Percentiles rank a stretch among this genome's conserved stretches.
phyloP scores from a whole-genome alignment of 2,329 filamentous ascomycete genomes.

The Cyphellophora attinorum region DNA sequence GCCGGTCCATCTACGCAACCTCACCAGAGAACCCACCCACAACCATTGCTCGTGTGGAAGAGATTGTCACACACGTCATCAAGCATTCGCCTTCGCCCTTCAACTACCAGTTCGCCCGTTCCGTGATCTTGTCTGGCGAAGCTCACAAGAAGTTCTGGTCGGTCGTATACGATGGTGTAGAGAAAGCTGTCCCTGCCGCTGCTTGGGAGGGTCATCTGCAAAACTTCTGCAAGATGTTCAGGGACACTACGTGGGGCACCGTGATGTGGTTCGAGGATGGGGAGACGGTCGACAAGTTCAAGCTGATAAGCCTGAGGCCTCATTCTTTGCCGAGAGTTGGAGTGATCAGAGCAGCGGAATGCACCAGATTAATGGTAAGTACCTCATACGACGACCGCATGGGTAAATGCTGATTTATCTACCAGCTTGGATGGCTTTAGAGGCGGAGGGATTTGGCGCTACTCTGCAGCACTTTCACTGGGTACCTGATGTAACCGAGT shows the following conservation, averaged over 20 bases:
- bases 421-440: slow-evolving; percentile 67
- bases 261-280: slow-evolving; percentile 83
- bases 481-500: slow-evolving; percentile 35
- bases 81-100: slow-evolving; percentile 57
- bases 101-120: slow-evolving; percentile 77
- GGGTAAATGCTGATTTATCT: too few relatives aligned
- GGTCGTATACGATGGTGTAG: slow-evolving; percentile 35
- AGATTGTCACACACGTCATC: slow-evolving; percentile 15
- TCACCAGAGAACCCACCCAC: slow-evolving; percentile 8
- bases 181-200: slow-evolving; percentile 2
- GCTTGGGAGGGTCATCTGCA: slow-evolving; percentile 3
- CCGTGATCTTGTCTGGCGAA: slow-evolving; percentile 66
- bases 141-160: slow-evolving; percentile 88
- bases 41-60: slow-evolving; percentile 13
- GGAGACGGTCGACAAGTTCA: slow-evolving; percentile 45
- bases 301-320: too few relatives aligned
- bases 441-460: slow-evolving; percentile 72
- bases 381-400: neutral
- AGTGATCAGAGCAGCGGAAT: slow-evolving; percentile 67
- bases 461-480: slow-evolving; percentile 88
- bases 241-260: slow-evolving; percentile 44
- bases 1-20: slow-evolving; percentile 15
- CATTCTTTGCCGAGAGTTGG: neutral
- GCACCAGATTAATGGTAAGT: slow-evolving; percentile 43
- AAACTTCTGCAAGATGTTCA: too few relatives aligned